Conservation (phyloP, 1,284 basidiomycete genomes). For the Cutaneotrichosporon sp. region DNA sequence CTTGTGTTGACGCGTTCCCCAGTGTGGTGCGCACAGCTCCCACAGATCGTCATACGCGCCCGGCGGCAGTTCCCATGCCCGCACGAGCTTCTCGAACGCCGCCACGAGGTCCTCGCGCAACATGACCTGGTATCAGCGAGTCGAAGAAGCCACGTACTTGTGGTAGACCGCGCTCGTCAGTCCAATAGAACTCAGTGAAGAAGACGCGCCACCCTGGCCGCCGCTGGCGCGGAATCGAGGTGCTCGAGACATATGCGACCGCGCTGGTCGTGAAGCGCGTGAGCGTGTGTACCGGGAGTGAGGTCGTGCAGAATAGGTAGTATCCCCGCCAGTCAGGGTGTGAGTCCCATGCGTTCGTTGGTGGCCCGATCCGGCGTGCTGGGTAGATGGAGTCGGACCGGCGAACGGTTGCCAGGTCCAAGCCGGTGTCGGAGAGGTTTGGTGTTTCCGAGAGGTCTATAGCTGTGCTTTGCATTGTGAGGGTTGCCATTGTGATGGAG, state of each 20-base stretch:
- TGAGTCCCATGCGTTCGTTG: not conserved
- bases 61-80: constrained; percentile 3
- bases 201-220: not conserved
- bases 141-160: not conserved
- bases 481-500: not conserved
- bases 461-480: not conserved
- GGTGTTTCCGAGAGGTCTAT: not conserved
- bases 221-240: not conserved
- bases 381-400: not conserved
- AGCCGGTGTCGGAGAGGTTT: not conserved
- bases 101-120: constrained; percentile 5
- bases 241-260: constrained; percentile 2
- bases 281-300: not conserved
- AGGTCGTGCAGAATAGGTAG: not conserved
- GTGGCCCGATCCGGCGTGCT: not conserved
- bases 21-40: not conserved
- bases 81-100: constrained; percentile 5
- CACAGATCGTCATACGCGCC: constrained; percentile 8
- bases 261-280: constrained; percentile 6
- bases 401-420: not conserved
- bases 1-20: not conserved
- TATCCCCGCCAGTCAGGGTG: constrained; percentile 9
- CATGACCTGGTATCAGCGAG: not conserved
- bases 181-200: constrained; percentile 10
- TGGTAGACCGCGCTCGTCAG: constrained; percentile 1